phyloP scores from a whole-genome alignment of 2,329 filamentous ascomycete genomes.

The Cladobotryum mycophilum region DNA sequence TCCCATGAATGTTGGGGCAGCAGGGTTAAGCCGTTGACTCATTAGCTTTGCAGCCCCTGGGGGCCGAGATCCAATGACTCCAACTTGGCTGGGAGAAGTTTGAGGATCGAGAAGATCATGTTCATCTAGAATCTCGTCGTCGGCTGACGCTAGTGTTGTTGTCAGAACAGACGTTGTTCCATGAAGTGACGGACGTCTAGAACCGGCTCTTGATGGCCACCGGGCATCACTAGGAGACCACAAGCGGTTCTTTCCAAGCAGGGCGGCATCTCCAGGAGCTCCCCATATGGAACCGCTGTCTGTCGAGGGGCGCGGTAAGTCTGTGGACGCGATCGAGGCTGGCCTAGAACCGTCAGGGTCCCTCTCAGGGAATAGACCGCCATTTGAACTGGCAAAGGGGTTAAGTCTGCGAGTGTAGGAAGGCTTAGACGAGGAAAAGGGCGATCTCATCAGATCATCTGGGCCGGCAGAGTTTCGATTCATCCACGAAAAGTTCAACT shows the following conservation, averaged over 20 bases:
- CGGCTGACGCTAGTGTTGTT: constrained; percentile 56
- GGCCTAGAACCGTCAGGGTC: constrained; percentile 58
- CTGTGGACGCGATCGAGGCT: constrained; percentile 60
- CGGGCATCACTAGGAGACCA: constrained; percentile 57
- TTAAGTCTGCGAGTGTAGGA: constrained; percentile 40
- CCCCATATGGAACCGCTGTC: constrained; percentile 74
- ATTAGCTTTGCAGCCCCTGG: constrained; percentile 35
- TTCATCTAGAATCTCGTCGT: constrained; percentile 59
- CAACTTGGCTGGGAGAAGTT: constrained; percentile 51
- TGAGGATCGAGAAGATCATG: constrained; percentile 47
- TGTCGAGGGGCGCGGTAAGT: constrained; percentile 70
- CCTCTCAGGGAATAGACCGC: constrained; percentile 45
- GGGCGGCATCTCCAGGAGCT: constrained; percentile 39
- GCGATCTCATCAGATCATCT: constrained; percentile 28
- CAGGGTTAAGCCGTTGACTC: constrained; percentile 70
- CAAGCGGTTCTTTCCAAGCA: constrained; percentile 49
- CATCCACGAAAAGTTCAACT: constrained; percentile 57
- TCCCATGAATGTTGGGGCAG: constrained; percentile 80
- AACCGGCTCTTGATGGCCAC: constrained; percentile 60
- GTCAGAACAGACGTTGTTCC: constrained; percentile 61
- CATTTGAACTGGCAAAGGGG: constrained; percentile 44
- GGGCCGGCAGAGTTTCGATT: constrained; percentile 46
- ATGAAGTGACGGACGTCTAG: constrained; percentile 74
- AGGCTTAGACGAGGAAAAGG: constrained; percentile 26
- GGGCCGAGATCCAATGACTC: constrained; percentile 75